A percentile compares a stretch with the other conserved stretches of the same genome.
phyloP scores from a whole-genome alignment of 2,329 filamentous ascomycete species.

The Dothistroma pini region DNA sequence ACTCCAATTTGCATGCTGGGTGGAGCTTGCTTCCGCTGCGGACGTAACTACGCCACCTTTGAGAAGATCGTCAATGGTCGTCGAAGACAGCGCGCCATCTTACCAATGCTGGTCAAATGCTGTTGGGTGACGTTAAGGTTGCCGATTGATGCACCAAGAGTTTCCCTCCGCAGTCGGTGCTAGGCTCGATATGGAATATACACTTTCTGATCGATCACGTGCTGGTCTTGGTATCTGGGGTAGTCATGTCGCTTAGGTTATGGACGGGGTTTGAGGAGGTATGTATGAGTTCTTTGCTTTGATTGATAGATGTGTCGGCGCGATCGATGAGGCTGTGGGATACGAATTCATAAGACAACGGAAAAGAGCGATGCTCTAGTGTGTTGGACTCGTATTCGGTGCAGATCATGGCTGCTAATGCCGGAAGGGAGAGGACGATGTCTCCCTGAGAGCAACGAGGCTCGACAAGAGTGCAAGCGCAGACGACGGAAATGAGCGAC shows the following conservation, averaged over 20 bases:
- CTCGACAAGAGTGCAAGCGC: background rate
- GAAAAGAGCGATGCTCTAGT: background rate
- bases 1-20: background rate
- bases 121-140: slow-evolving; percentile 1
- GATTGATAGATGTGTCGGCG: background rate
- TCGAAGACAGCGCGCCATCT: background rate
- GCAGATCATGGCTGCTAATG: background rate
- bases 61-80: background rate
- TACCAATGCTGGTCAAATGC: background rate
- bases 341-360: background rate
- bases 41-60: too few relatives aligned
- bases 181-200: background rate
- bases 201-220: background rate
- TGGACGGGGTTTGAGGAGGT: background rate
- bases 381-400: background rate
- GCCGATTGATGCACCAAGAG: background rate
- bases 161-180: background rate
- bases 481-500: background rate
- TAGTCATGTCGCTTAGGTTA: background rate
- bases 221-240: background rate
- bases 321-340: background rate
- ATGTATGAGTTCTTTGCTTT: background rate
- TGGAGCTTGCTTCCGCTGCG: background rate
- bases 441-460: background rate
- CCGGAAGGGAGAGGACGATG: background rate